These are phyloP conservation scores for Salpingoeca rosetta DNA, from an alignment of 78 protist genomes.

Conservation along the genomic window DNA sequence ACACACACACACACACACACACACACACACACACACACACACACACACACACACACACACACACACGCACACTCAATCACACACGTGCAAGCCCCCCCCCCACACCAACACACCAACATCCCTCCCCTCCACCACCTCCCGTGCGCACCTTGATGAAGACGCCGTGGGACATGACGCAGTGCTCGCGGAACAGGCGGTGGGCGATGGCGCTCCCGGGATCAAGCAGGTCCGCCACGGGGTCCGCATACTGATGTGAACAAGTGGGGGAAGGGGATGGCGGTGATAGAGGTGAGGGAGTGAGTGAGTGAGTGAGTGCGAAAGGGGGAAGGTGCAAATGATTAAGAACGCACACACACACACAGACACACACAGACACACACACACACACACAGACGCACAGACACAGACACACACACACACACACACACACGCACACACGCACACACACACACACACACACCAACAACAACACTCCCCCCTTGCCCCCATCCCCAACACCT, in stretches of 20 bases:
- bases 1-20: not conserved
- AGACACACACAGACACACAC: not conserved
- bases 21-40: not conserved
- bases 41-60: not conserved
- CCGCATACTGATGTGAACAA: constrained; percentile 61
- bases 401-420: not conserved
- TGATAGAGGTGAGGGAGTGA: too few species aligned
- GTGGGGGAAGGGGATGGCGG: not conserved
- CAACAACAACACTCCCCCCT: too few species aligned
- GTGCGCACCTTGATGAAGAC: constrained; percentile 53
- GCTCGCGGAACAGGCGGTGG: constrained; percentile 65
- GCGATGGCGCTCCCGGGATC: constrained; percentile 45
- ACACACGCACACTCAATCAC: not conserved
- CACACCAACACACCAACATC: not conserved
- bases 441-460: too few species aligned
- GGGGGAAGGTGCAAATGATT: not conserved
- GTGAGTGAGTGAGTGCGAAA: too few species aligned
- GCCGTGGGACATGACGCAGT: constrained; percentile 49
- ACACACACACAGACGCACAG: too few species aligned
- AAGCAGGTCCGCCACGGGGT: constrained; percentile 76
- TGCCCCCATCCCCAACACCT: too few species aligned
- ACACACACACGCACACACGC: not conserved
- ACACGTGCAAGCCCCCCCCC: not conserved
- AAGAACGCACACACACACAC: not conserved
- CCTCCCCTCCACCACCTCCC: not conserved